Base-by-base conservation (phyloP, 768 basidiomycete species). In the Floccularia luteovirens region DNA sequence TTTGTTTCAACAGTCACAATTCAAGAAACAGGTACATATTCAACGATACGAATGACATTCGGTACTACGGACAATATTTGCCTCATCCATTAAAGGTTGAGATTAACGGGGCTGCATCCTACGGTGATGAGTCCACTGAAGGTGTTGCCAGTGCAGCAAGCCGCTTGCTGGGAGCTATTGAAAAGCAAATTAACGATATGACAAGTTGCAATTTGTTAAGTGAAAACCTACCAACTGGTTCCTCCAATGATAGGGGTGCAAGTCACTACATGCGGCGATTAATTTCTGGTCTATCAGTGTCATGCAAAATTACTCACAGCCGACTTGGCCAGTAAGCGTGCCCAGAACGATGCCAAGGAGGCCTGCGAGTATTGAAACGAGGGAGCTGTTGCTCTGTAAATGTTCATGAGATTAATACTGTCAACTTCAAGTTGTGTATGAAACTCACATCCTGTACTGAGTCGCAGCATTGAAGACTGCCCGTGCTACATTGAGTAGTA, bases 391-490 rank as follows among this genome's bases (percentile, higher is more conserved):
- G 7, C 8, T 6, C 16, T 17, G 6, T 7, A 34, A 8, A 8
- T 7, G 32, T 7, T 34, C 32, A 34, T 12, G n/a, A 8, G 20
- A 7, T 7, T n/a, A n/a, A n/a, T n/a, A n/a, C n/a, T 12, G 32
- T 34, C 20, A 34, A 34, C 16, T 14, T 14, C 27, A 28, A 7
- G 16, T 7, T 19, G 32, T 17, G 20, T 7, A 8, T 7, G 7
- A 19, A 8, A 34, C 32, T 34, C 20, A 34, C 32, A 34, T 34
- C 32, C 16, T 34, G 32, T 12, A 34, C 32, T 7, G 32, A 34
- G 6, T 7, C 8, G 32, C 32, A 34, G 16, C 32, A 34, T 19
- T 34, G 32, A 19, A 34, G 8, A 17, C n/a, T 14, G 16, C 32
- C 32, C n/a, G 32, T 34, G 7, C 16, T 17, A 17, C 8, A 7